Percentiles rank a stretch among this genome's conserved stretches.
Evolutionary conservation across 139 green algal species (phyloP).

Genomic region (Chlamydomonas asymmetrica): DNA sequence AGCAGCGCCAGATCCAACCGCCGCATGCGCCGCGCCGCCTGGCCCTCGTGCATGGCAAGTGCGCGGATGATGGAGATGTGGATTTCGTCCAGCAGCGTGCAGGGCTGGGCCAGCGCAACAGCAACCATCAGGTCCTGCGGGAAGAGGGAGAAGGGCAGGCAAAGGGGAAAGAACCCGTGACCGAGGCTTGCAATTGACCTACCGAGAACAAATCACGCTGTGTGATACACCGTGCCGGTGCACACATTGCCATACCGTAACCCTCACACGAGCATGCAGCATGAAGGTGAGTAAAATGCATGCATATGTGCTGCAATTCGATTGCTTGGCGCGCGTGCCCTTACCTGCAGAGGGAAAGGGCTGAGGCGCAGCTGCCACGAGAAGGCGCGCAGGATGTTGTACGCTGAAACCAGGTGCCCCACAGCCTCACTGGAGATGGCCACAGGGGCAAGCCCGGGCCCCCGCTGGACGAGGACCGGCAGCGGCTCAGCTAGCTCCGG

Average conservation of each 20-base stretch:
- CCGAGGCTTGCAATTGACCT: too few relatives aligned
- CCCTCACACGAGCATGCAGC: too few relatives aligned
- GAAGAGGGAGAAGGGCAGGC: too few relatives aligned
- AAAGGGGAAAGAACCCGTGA: background rate
- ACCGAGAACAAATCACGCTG: too few relatives aligned
- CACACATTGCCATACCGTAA: too few relatives aligned
- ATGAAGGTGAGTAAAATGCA: too few relatives aligned
- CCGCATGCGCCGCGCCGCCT: slow-evolving; percentile 8
- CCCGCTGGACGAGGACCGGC: background rate
- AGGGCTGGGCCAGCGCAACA: background rate
- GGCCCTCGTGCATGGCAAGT: slow-evolving; percentile 24
- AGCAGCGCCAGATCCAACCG: slow-evolving; percentile 38
- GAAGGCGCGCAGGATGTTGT: slow-evolving; percentile 71
- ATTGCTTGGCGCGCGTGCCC: background rate
- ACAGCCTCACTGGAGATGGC: slow-evolving; percentile 13
- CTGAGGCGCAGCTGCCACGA: slow-evolving; percentile 80
- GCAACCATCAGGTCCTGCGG: slow-evolving; percentile 9
- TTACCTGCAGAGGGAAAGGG: slow-evolving; percentile 64
- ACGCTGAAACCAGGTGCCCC: slow-evolving; percentile 57
- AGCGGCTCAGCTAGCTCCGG: too few relatives aligned
- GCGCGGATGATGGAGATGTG: slow-evolving; percentile 29
- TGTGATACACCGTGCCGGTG: too few relatives aligned
- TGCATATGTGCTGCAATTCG: too few relatives aligned
- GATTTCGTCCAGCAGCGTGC: slow-evolving; percentile 34
- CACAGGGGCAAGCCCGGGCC: background rate